Evolutionary conservation across 1,139 yeast species (phyloP).

Genomic region (Geotrichum citri-aurantii): DNA sequence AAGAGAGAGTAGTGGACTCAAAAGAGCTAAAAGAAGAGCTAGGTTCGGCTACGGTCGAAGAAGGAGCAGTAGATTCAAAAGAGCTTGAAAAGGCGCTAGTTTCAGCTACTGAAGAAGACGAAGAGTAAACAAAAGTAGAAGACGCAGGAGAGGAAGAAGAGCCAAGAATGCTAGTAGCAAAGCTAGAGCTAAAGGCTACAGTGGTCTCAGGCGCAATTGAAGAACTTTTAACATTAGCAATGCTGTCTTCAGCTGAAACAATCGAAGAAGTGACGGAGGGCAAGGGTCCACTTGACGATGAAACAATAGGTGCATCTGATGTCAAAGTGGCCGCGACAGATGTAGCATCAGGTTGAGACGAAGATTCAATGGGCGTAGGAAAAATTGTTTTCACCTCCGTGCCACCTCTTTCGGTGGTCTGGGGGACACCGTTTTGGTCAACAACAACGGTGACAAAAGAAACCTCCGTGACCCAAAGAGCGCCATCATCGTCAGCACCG

Average conservation of each 20-base stretch:
- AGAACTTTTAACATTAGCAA: not conserved
- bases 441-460: constrained; percentile 17
- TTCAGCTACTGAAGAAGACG: constrained; percentile 22
- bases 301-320: constrained; percentile 19
- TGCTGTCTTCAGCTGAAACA: not conserved
- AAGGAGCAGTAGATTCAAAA: constrained; percentile 19
- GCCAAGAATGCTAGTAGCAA: constrained; percentile 12
- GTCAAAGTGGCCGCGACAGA: constrained; percentile 5
- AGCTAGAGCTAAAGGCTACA: not conserved
- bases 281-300: constrained; percentile 19
- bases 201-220: not conserved
- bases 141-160: constrained; percentile 15
- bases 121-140: constrained; percentile 9
- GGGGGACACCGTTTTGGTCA: constrained; percentile 14
- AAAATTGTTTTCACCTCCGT: constrained; percentile 10
- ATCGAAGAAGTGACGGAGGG: not conserved
- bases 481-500: not conserved
- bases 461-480: constrained; percentile 22
- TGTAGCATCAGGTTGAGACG: constrained; percentile 5
- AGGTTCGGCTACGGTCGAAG: constrained; percentile 16
- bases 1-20: constrained; percentile 21
- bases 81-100: not conserved
- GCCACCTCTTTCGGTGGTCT: constrained; percentile 5
- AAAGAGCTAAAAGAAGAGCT: not conserved
- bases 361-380: constrained; percentile 5